Conservation (phyloP, 257 asterid genomes). For the Nicotiana sylvestris region DNA sequence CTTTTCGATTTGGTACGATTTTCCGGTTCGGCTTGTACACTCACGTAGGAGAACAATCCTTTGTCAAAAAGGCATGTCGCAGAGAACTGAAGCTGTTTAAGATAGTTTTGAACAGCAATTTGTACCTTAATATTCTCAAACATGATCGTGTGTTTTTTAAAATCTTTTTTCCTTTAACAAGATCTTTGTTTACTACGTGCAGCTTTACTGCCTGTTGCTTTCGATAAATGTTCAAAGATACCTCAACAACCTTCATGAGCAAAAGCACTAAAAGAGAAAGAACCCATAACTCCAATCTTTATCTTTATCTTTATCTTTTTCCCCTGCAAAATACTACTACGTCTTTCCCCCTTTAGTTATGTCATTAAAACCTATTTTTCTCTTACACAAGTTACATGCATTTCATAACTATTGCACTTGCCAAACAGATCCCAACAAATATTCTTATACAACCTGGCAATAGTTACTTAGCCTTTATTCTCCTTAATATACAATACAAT, state of each 20-base stretch:
- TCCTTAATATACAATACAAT: no score
- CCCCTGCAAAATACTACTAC: background rate
- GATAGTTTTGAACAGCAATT: background rate
- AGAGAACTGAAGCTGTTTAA: background rate
- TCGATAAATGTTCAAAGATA: background rate
- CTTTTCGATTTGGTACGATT: no score
- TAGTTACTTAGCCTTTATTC: no score
- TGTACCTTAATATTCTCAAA: constrained; percentile 6
- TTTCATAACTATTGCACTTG: background rate
- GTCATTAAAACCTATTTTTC: background rate
- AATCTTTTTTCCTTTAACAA: background rate
- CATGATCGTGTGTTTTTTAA: background rate
- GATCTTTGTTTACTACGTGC: background rate
- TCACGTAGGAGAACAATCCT: background rate
- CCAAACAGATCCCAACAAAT: background rate
- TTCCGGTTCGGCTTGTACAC: no score
- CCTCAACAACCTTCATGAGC: constrained; percentile 7
- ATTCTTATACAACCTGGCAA: background rate
- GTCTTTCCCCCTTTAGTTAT: background rate
- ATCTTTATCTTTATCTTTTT: background rate
- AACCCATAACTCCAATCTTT: background rate
- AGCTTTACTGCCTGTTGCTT: background rate
- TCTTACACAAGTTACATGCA: background rate
- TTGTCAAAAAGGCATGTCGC: background rate
- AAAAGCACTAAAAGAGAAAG: background rate